Percentiles rank a stretch among this genome's conserved stretches.
These are phyloP conservation scores for Debaryomycetaceae sp. DNA, from an alignment of 1,139 yeast species.

Conservation along the genomic window DNA sequence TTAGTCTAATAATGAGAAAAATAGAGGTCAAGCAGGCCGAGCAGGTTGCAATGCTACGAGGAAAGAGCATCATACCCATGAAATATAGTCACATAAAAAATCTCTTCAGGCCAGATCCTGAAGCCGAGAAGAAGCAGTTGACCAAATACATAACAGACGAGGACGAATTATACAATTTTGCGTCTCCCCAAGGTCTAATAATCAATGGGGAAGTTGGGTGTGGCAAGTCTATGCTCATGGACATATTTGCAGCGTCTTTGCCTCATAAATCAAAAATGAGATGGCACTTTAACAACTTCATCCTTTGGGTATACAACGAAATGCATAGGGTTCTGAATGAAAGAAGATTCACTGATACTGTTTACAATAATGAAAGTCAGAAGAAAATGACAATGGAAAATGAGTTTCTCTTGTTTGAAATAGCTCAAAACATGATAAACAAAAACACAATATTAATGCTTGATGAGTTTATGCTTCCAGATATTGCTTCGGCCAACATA, in stretches of 20 bases:
- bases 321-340: constrained; percentile 54
- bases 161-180: constrained; percentile 55
- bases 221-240: constrained; percentile 74
- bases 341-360: constrained; percentile 30
- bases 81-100: constrained; percentile 18
- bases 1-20: constrained; percentile 46
- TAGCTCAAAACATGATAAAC: constrained; percentile 63
- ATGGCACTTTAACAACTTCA: constrained; percentile 71
- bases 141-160: constrained; percentile 57
- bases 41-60: constrained; percentile 7
- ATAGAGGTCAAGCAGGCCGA: constrained; percentile 40
- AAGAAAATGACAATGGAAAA: constrained; percentile 48
- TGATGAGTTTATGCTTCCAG: constrained; percentile 76
- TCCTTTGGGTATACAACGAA: constrained; percentile 63
- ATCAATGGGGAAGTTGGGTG: constrained; percentile 76
- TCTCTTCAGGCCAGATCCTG: constrained; percentile 26
- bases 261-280: constrained; percentile 65
- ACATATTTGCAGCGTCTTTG: constrained; percentile 61
- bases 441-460: constrained; percentile 58
- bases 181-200: constrained; percentile 62
- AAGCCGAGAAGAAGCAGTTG: constrained; percentile 30
- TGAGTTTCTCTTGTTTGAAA: constrained; percentile 62
- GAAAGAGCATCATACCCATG: constrained; percentile 10
- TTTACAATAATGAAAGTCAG: constrained; percentile 25
- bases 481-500: constrained; percentile 67